Evolutionary conservation across 208 protist genomes (phyloP).

Genomic region (Leishmania amazonensis): DNA sequence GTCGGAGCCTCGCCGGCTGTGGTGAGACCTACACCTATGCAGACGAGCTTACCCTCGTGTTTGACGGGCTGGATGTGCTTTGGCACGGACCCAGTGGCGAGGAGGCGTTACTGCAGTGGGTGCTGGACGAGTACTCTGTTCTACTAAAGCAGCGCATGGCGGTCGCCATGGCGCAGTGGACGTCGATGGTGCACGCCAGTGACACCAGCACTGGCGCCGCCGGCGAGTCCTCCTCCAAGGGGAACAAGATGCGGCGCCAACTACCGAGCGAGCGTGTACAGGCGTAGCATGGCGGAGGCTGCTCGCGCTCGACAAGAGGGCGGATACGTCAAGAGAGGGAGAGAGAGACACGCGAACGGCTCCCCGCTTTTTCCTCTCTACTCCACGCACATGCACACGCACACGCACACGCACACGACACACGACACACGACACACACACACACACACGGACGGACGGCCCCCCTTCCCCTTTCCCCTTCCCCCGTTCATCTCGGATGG

Average conservation of each 20-base stretch:
- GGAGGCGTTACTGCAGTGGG: constrained; percentile 46
- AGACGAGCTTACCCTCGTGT: constrained; percentile 9
- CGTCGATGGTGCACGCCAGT: constrained; percentile 9
- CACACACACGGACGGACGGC: too few species aligned
- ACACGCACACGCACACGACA: too few species aligned
- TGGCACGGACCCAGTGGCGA: constrained; percentile 49
- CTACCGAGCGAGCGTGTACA: not conserved
- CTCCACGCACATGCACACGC: too few species aligned
- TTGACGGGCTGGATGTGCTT: constrained; percentile 58
- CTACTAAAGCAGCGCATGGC: constrained; percentile 34
- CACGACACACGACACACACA: too few species aligned
- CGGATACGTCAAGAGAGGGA: too few species aligned
- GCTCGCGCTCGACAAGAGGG: not conserved
- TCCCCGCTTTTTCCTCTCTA: not conserved
- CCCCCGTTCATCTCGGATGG: not conserved
- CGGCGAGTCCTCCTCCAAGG: constrained; percentile 11
- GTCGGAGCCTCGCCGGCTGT: not conserved
- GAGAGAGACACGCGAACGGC: not conserved
- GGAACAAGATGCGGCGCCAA: not conserved
- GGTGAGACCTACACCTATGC: not conserved
- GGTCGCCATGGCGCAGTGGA: constrained; percentile 18
- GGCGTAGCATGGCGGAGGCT: not conserved
- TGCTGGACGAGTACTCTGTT: constrained; percentile 48
- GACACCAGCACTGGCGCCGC: not conserved
- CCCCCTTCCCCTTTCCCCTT: not conserved